These are phyloP conservation scores for Prunus salicina DNA, from an alignment of 306 rosid genomes.

Conservation along the genomic window DNA sequence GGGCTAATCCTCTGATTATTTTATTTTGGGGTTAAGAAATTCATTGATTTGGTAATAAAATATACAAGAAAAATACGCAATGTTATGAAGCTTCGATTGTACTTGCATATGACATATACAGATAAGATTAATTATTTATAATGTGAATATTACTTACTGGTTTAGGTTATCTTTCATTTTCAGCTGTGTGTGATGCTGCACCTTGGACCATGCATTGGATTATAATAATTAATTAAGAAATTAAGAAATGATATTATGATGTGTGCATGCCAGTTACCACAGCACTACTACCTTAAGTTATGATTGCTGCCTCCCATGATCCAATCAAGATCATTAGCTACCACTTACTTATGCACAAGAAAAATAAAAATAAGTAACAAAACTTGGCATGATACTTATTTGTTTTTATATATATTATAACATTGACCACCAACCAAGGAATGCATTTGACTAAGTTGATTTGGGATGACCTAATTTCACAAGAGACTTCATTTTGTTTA, in stretches of 20 bases:
- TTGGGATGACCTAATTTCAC: no score
- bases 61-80: background rate
- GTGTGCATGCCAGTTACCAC: conserved; percentile 1
- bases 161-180: background rate
- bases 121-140: background rate
- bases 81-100: background rate
- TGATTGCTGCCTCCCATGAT: conserved; percentile 62
- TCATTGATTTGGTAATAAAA: background rate
- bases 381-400: background rate
- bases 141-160: background rate
- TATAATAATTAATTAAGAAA: background rate
- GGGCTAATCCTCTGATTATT: no score
- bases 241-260: conserved; percentile 12
- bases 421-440: no score
- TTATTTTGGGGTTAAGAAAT: background rate
- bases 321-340: conserved; percentile 30
- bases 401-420: no score
- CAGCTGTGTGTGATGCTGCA: background rate
- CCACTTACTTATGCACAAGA: conserved; percentile 28
- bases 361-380: background rate
- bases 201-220: background rate
- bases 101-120: background rate
- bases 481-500: no score
- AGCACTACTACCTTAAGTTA: conserved; percentile 20
- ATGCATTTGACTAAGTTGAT: no score